These are phyloP conservation scores for Globisporangium okanoganense DNA, from an alignment of 352 stramenopile species.

Conservation along the genomic window DNA sequence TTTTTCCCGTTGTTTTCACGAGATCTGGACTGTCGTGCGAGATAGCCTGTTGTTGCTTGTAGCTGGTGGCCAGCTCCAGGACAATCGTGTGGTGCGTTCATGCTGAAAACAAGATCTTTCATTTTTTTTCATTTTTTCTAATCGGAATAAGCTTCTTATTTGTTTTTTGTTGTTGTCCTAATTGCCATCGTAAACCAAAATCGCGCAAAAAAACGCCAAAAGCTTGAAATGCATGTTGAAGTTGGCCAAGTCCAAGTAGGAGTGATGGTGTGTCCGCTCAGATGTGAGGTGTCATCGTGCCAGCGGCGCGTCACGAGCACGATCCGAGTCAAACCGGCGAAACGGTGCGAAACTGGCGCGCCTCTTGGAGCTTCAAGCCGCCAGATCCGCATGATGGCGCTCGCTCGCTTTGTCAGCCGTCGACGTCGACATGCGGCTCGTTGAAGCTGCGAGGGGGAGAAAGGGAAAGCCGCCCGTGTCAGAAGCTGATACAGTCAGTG, in stretches of 20 bases:
- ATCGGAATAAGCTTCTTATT: no score
- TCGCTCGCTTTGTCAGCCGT: neutral
- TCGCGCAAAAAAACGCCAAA: neutral
- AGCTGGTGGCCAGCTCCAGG: no score
- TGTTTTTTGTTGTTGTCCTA: neutral
- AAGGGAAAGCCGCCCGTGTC: no score
- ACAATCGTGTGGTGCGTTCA: neutral
- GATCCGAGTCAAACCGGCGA: slow-evolving; percentile 1
- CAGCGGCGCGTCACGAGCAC: slow-evolving; percentile 5
- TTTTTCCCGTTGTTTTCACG: no score
- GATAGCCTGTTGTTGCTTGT: neutral
- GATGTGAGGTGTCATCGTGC: neutral
- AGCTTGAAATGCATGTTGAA: slow-evolving; percentile 12
- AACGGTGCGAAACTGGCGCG: neutral
- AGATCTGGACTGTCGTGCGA: no score
- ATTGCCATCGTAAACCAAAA: neutral
- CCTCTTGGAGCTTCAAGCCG: neutral
- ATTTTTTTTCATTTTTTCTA: no score
- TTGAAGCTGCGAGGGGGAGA: neutral
- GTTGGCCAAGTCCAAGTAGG: neutral
- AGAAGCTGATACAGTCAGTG: neutral
- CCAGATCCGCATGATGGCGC: no score
- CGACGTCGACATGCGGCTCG: neutral
- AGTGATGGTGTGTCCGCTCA: slow-evolving; percentile 3
- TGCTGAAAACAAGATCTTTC: neutral